Evolutionary conservation across 1,139 yeast genomes (phyloP).

Genomic region (Casaregolazyma lundiana): DNA sequence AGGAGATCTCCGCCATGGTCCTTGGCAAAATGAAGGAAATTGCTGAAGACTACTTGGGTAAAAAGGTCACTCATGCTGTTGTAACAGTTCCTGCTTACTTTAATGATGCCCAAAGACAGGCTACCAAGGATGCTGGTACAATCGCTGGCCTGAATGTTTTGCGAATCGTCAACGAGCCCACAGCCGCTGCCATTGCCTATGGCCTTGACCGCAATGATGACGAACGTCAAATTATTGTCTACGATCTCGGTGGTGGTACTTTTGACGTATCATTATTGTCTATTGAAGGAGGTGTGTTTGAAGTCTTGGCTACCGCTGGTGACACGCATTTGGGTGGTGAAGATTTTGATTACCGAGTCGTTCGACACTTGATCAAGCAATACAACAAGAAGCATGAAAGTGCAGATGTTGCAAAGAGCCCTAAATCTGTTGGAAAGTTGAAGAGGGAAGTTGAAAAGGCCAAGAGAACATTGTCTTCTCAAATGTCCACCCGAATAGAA

Average conservation of each 20-base stretch:
- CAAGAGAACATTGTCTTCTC: constrained; percentile 88
- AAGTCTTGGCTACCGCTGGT: constrained; percentile 88
- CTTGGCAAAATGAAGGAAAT: constrained; percentile 88
- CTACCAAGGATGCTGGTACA: constrained; percentile 96
- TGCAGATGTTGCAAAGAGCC: constrained; percentile 67
- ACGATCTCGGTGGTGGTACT: constrained; percentile 95
- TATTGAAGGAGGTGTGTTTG: constrained; percentile 73
- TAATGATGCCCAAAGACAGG: constrained; percentile 98
- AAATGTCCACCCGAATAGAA: constrained; percentile 85
- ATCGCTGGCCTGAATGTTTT: constrained; percentile 93
- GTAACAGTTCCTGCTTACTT: constrained; percentile 97
- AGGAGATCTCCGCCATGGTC: constrained; percentile 90
- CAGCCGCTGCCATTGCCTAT: constrained; percentile 98
- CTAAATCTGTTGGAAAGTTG: constrained; percentile 80
- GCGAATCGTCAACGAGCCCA: constrained; percentile 96
- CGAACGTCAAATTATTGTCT: constrained; percentile 85
- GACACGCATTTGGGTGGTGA: constrained; percentile 94
- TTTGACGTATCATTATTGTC: constrained; percentile 81
- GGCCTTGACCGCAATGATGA: constrained; percentile 89
- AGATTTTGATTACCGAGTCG: constrained; percentile 88
- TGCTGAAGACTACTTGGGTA: constrained; percentile 88
- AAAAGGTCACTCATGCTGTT: constrained; percentile 87
- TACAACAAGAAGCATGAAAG: constrained; percentile 80
- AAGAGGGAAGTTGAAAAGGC: constrained; percentile 98
- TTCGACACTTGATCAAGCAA: constrained; percentile 75